These are phyloP conservation scores for Irpex sp. DNA, from an alignment of 1,284 basidiomycete species.

Conservation along the genomic window DNA sequence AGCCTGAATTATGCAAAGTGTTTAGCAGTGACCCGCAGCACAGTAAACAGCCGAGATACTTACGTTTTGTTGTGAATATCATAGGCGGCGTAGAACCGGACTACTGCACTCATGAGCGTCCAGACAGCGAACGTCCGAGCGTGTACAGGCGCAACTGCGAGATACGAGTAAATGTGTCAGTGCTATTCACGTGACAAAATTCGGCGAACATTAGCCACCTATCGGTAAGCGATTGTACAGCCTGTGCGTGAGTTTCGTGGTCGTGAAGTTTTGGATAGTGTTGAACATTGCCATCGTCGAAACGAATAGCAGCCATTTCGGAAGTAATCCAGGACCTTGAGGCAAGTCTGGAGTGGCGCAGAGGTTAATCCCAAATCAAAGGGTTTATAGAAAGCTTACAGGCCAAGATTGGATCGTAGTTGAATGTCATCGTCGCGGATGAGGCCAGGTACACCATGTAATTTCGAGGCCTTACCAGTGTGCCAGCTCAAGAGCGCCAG, in stretches of 20 bases:
- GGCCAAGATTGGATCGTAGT: neutral
- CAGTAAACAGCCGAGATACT: conserved; percentile 28
- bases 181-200: neutral
- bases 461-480: too few relatives aligned
- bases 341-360: conserved; percentile 40
- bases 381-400: neutral
- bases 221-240: conserved; percentile 53
- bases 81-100: conserved; percentile 85
- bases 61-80: conserved; percentile 79
- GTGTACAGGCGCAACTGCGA: conserved; percentile 77
- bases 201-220: neutral
- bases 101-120: conserved; percentile 81
- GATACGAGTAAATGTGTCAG: neutral
- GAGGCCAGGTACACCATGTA: neutral
- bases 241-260: conserved; percentile 72
- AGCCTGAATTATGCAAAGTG: conserved; percentile 44
- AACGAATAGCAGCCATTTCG: conserved; percentile 84
- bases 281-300: conserved; percentile 80
- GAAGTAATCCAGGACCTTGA: conserved; percentile 63
- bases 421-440: neutral
- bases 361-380: too few relatives aligned
- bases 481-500: too few relatives aligned
- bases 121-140: conserved; percentile 86
- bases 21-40: conserved; percentile 4
- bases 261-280: conserved; percentile 77